These are phyloP conservation scores for Neoascochyta sp. DNA, from an alignment of 2,329 filamentous ascomycete genomes.

Conservation along the genomic window DNA sequence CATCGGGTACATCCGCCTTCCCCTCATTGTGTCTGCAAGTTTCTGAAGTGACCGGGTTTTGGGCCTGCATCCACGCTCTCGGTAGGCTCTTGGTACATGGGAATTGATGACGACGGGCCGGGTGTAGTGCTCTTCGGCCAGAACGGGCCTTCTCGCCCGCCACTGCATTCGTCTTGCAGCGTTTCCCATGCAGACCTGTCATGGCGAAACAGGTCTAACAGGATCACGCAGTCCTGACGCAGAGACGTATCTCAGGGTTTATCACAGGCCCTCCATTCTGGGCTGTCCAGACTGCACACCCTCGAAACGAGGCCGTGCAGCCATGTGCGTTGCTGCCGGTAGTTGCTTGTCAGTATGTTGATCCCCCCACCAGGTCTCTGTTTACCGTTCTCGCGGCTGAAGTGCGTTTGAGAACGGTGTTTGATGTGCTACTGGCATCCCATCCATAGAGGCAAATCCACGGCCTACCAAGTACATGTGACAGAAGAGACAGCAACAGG, in stretches of 20 bases:
- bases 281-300: too few relatives aligned
- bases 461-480: neutral
- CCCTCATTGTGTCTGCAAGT: slow-evolving; percentile 3
- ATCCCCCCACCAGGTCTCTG: too few relatives aligned
- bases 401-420: too few relatives aligned
- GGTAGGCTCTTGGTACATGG: slow-evolving; percentile 3
- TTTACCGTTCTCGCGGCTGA: too few relatives aligned
- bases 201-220: neutral
- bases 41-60: slow-evolving; percentile 4
- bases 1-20: slow-evolving; percentile 4
- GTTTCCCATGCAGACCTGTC: slow-evolving; percentile 7
- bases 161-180: slow-evolving; percentile 1
- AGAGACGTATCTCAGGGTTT: slow-evolving; percentile 1
- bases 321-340: slow-evolving; percentile 9
- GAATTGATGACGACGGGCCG: too few relatives aligned
- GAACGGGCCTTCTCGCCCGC: slow-evolving; percentile 2
- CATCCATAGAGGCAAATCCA: slow-evolving; percentile 1
- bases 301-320: slow-evolving; percentile 7
- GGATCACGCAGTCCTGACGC: slow-evolving; percentile 1
- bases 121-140: slow-evolving; percentile 1
- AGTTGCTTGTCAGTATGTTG: slow-evolving; percentile 5
- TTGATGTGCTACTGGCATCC: too few relatives aligned
- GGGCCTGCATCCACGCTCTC: slow-evolving; percentile 4
- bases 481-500: too few relatives aligned
- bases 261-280: slow-evolving; percentile 5